Evolutionary conservation across 2,329 filamentous ascomycete species (phyloP), one percentile per base, ranked within the genome.

Genomic region (Botrytis sinoallii): DNA sequence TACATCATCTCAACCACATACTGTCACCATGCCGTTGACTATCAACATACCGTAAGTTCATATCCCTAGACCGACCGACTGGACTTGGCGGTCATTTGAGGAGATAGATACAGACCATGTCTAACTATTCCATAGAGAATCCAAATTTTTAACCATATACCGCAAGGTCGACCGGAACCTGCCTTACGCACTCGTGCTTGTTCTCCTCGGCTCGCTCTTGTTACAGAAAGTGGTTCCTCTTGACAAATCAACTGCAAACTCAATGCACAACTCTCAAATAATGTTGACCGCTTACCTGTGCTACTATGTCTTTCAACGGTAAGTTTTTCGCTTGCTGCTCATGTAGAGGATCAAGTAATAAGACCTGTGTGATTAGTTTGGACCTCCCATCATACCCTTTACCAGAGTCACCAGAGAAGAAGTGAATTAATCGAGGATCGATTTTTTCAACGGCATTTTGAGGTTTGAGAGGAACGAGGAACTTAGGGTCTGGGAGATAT

Each of bases 401-500:
- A n/a, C 2, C 48, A 29, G 48, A 29, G 12, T 7, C 25, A 55
- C 12, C 12, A 29, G 48, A 2, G 25, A 29, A n/a, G 2, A 42
- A 14, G 12, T 55, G 14, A 55, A 55, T 55, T 4, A 7, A 7
- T 29, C 25, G 48, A 55, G 25, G 1, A 8, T 3, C 48, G 1
- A 16, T 16, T 55, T 16, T 0, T 7, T 29, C 1, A n/a, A 1
- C 1, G 7, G 25, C 25, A 55, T 0, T 55, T 8, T 3, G 25
- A 55, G 25, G 1, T 25, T 55, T 29, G 48, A 7, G 5, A 55
- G 12, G 48, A 55, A 7, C 3, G 25, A 8, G 5, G 14, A 1
- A 29, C 4, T 55, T 29, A 3, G 10, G 12, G 12, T 7, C 25
- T 3, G 48, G 14, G 25, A 7, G 3, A 29, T 16, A 14, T n/a